Conservation (phyloP, 176 grass and related monocot genomes). For the Cocos nucifera region DNA sequence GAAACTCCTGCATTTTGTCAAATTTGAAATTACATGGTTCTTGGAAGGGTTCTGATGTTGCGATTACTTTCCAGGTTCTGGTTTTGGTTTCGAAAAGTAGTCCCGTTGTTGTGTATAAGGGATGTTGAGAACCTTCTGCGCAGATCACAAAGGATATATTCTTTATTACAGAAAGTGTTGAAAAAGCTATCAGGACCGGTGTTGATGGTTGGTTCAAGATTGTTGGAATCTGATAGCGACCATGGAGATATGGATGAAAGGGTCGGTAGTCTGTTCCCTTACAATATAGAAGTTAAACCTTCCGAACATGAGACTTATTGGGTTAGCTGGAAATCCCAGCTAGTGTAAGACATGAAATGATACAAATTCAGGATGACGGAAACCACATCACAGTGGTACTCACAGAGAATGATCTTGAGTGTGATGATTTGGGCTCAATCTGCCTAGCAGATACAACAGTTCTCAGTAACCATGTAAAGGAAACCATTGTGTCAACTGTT, state of each 20-base stretch:
- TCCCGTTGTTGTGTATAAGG: constrained; percentile 82
- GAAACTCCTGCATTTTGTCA: background rate
- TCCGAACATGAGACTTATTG: constrained; percentile 65
- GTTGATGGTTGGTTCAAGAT: constrained; percentile 76
- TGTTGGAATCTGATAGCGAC: constrained; percentile 37
- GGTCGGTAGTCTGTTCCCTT: constrained; percentile 52
- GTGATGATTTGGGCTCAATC: too few relatives aligned
- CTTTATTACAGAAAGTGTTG: constrained; percentile 83
- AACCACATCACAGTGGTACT: constrained; percentile 91
- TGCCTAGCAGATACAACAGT: too few relatives aligned
- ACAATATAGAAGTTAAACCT: constrained; percentile 70
- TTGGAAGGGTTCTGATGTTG: too few relatives aligned
- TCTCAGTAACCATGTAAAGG: too few relatives aligned
- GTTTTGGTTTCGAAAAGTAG: constrained; percentile 43
- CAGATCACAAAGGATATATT: constrained; percentile 45
- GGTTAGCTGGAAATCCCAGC: constrained; percentile 58
- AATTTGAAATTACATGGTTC: background rate
- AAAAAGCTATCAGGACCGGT: constrained; percentile 58
- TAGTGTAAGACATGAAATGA: constrained; percentile 64
- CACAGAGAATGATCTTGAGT: constrained; percentile 35
- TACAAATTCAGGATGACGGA: constrained; percentile 78
- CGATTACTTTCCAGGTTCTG: constrained; percentile 38
- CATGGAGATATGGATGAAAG: constrained; percentile 36
- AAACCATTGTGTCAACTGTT: too few relatives aligned
- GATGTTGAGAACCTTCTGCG: constrained; percentile 60